Percentiles rank a stretch among this genome's conserved stretches.
These are phyloP conservation scores for Podospora conica DNA, from an alignment of 495 filamentous ascomycete genomes.

Conservation along the genomic window DNA sequence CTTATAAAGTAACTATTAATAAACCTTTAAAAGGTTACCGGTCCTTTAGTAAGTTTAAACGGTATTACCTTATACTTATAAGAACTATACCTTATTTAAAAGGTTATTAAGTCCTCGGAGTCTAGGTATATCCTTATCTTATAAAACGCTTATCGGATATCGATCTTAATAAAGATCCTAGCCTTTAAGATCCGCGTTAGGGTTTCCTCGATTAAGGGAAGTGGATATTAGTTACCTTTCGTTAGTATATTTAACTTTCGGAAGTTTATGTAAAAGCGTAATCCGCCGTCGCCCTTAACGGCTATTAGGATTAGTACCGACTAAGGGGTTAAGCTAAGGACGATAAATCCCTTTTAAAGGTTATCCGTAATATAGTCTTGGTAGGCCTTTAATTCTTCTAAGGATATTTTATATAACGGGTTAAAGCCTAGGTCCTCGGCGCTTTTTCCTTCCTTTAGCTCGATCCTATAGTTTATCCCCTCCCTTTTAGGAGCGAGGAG, in stretches of 20 bases:
- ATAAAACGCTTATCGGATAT: not conserved
- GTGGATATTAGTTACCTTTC: not conserved
- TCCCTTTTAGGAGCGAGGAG: no score
- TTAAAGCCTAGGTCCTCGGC: not conserved
- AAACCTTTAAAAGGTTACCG: no score
- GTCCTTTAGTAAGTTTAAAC: slow-evolving; percentile 10
- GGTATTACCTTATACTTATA: slow-evolving; percentile 33
- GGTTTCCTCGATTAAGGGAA: slow-evolving; percentile 1
- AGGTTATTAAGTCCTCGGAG: slow-evolving; percentile 27
- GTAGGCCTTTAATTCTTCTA: not conserved
- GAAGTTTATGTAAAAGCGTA: slow-evolving; percentile 1
- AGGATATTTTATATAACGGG: not conserved
- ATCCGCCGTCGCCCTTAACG: not conserved
- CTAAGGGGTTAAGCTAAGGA: not conserved
- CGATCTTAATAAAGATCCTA: slow-evolving; percentile 1
- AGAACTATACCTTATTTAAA: slow-evolving; percentile 22
- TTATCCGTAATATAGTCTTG: not conserved
- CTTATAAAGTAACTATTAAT: no score
- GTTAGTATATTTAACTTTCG: slow-evolving; percentile 1
- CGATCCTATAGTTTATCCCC: no score
- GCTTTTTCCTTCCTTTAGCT: no score
- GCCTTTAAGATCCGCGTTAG: not conserved
- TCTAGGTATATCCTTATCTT: slow-evolving; percentile 22
- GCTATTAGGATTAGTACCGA: not conserved
- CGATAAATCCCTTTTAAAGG: slow-evolving; percentile 1